phyloP scores from a whole-genome alignment of 2,329 filamentous ascomycete species.

The Podosphaera fusca region DNA sequence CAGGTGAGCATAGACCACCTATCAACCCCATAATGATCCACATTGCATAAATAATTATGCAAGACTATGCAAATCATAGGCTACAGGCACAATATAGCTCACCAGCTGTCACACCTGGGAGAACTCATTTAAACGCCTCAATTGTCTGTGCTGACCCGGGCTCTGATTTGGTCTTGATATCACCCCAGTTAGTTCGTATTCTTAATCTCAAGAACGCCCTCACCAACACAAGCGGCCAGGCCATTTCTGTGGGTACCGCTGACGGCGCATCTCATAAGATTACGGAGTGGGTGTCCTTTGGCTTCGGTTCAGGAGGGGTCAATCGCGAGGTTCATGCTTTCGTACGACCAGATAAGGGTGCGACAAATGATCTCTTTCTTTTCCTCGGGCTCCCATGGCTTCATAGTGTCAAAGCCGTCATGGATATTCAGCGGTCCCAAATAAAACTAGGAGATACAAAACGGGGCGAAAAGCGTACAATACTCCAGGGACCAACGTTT shows the following conservation, averaged over 20 bases:
- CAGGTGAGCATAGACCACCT: no score
- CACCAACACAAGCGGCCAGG: background rate
- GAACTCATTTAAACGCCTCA: no score
- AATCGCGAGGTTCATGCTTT: background rate
- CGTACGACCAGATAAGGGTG: background rate
- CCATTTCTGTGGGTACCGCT: background rate
- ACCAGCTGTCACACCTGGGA: no score
- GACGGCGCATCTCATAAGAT: no score
- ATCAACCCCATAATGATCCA: no score
- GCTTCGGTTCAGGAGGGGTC: background rate
- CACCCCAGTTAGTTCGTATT: background rate
- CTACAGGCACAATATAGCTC: no score
- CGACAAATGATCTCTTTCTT: background rate
- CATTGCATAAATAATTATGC: no score
- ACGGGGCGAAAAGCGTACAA: background rate
- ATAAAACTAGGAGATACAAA: background rate
- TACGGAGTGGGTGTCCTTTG: no score
- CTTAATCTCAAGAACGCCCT: background rate
- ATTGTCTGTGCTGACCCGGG: background rate
- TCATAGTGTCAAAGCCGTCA: background rate
- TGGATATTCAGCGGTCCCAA: background rate
- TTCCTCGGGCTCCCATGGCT: background rate
- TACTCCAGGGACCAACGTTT: no score
- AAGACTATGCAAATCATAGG: no score
- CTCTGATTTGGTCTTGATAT: background rate